Evolutionary conservation across 2,329 filamentous ascomycete genomes (phyloP), one percentile per base, ranked within the genome.

Genomic region (Fusarium paranaense): DNA sequence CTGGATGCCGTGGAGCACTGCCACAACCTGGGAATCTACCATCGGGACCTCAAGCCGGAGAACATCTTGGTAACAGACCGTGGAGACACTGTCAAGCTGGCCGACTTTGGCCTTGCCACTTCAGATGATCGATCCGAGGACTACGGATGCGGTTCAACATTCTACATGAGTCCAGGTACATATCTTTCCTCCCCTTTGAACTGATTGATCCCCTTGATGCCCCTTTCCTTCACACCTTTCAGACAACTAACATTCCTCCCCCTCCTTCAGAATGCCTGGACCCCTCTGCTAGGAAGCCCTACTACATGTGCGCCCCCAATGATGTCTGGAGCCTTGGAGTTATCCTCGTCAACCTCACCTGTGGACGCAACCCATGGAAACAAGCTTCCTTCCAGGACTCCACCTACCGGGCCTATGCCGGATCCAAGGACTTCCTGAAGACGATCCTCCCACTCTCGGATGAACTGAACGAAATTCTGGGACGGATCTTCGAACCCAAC

Each of bases 141-240:
- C 83, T 98, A 98, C 84, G 97, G 97, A 80, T 99, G 97, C 83
- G 97, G 97, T 73, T 98, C 97, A 35, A 98, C 96, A 16, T 98
- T 98, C 81, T 99, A 99, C 86, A 99, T 98, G 97, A 98, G 95
- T 81, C 97, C 97, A 90, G 96, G 96, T 98, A 93, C 83, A 90
- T 80, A 68, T 70, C 62, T 52, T 35, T 59, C 69, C 54, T 61
- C 45, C 67, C 57, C 62, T 65, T 57, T 38, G 32, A 60, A n/a
- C 61, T 65, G 54, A 52, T 69, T 69, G 66, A 47, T 57, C 65
- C 47, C 56, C 54, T 37, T 42, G 42, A 60, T 69, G 20, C 30
- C 38, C 67, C 58, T 38, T 22, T 22, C 22, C 22, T 22, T 22
- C 22, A 22, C 32, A 59, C 38, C 71, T 38, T 59, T 75, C 69